Evolutionary conservation across 441 rosid genomes (phyloP), one percentile per base, ranked within the genome.

Genomic region (Corymbia citriodora): DNA sequence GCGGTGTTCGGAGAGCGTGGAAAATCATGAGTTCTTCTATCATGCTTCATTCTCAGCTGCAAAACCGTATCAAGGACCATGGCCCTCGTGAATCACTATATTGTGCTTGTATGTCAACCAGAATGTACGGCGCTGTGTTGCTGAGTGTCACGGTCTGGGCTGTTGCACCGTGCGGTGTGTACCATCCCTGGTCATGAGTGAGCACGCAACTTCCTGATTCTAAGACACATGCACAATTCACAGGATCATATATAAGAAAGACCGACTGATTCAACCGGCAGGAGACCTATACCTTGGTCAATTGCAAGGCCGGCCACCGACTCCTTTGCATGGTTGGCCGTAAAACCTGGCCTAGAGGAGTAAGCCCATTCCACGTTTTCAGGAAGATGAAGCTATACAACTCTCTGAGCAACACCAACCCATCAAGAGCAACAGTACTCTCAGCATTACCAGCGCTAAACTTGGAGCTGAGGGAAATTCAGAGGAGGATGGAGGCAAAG

Each of bases 181-280:
- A 33, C 7, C 9, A 33, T 70, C 63, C 63, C 21, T 11, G 23
- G 13, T 57, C 29, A 57, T 57, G 6, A 4, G 45, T 17, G 23
- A 8, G 74, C 40, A 16, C 12, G 9, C 74, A 1, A 1, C 40
- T 11, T 31, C 21, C 74, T 6, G 1, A 31, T 8, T 40, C 74
- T 0, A 4, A 68, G 74, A 40, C 23, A 1, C 2, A 18, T 9
- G 74, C 74, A n/a, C 21, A 15, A 0, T 65, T 33, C 1, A 31
- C 48, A 19, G 6, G 48, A 70, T 70, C 25, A 13, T 70, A 17
- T 33, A 10, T 1, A 17, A 70, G 48, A 70, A 70, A 70, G 25
- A 33, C 48, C 1, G 21, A 2, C 2, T 25, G 18, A 33, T 18
- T 70, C 21, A 13, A 6, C 11, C 25, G 4, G 82, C 49, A 72